phyloP scores from a whole-genome alignment of 1,284 basidiomycete species.

The Heliocybe sulcata region DNA sequence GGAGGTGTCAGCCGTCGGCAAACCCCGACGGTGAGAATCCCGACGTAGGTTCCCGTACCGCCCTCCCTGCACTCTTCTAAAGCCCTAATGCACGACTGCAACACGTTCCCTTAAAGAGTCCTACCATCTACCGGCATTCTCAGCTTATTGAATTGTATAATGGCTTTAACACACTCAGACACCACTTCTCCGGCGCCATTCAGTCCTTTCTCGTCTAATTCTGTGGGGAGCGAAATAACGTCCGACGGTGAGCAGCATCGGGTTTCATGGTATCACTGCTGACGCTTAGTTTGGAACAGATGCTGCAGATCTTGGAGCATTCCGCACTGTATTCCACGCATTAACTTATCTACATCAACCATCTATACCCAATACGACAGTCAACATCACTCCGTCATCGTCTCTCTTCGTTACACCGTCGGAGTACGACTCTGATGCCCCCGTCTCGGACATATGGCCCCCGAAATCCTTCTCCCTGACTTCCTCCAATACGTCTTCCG shows the following conservation, averaged over 20 bases:
- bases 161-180: slow-evolving; percentile 29
- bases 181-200: slow-evolving; percentile 36
- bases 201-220: slow-evolving; percentile 44
- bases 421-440: slow-evolving; percentile 34
- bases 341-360: slow-evolving; percentile 48
- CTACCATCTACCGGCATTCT: background rate
- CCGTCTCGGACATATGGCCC: slow-evolving; percentile 59
- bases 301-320: slow-evolving; percentile 70
- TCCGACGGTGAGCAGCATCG: slow-evolving; percentile 44
- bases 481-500: slow-evolving; percentile 16
- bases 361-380: slow-evolving; percentile 17
- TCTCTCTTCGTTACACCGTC: slow-evolving; percentile 26
- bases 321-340: slow-evolving; percentile 63
- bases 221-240: slow-evolving; percentile 50
- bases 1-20: background rate
- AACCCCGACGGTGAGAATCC: background rate
- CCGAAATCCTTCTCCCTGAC: slow-evolving; percentile 48
- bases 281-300: slow-evolving; percentile 29
- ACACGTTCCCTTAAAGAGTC: slow-evolving; percentile 5
- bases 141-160: slow-evolving; percentile 13
- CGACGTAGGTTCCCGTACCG: background rate
- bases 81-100: slow-evolving; percentile 4
- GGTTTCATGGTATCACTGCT: slow-evolving; percentile 6
- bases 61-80: background rate
- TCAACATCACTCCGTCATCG: slow-evolving; percentile 22